Base-by-base conservation (phyloP, 805 yeast genomes). In the Sugiyamaella chiloensis region DNA sequence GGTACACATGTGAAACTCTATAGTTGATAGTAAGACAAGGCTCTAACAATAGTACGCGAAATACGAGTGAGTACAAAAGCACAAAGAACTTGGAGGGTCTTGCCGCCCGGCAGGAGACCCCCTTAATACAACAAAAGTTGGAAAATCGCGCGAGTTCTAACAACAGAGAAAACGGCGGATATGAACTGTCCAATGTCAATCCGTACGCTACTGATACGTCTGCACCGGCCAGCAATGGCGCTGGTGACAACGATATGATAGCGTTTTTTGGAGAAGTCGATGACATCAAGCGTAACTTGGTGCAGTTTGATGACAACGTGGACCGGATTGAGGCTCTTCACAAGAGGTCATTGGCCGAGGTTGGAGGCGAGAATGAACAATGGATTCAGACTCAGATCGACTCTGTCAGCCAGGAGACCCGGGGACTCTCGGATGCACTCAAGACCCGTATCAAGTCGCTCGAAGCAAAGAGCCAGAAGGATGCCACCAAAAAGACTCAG, bases 401-500 rank as follows among this genome's bases (percentile, higher is more conserved):
- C 62, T 73, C 79, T 51, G 74, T 87, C 50, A 82, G 83, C 44
- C 72, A 85, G 42, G 95, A 89, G 64, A 87, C 96, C 2, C 77
- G 86, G 37, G 78, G 86, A 45, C 75, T 88, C 59, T 95, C 91
- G 62, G 75, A 76, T 53, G 75, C 77, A 48, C 79, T 93, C 64
- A 90, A 87, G 68, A 68, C 73, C 52, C 78, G 87, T 61, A 83
- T 93, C 65, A 87, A 87, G 66, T 71, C 76, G 52, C 82, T 87
- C 45, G 95, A 87, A 68, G 76, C 81, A 53, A 62, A 60, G 51
- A 54, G 63, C 34, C 60, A 57, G 56, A 54, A 59, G 27, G 96
- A 89, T 70, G 71, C 79, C 40, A 86, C 93, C 60, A 88, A 87
- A 68, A 80, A 81, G 62, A 87, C 86, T 52, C 98, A 93, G 72